phyloP scores from a whole-genome alignment of 176 grass and related monocot genomes.

The Cenchrus purpureus region DNA sequence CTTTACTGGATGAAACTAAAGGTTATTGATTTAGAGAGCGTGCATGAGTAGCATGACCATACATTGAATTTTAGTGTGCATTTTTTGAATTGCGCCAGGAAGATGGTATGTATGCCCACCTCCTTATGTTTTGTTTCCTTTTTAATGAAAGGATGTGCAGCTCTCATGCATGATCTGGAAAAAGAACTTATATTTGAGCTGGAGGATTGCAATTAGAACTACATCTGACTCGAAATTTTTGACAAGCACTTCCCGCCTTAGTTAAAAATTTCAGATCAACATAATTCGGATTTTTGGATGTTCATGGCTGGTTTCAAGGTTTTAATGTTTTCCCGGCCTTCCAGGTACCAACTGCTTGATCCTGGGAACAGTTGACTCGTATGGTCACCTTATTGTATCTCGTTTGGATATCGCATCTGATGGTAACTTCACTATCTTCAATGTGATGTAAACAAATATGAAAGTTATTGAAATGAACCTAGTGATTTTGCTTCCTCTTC shows the following conservation, averaged over 20 bases:
- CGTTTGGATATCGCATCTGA: conserved; percentile 57
- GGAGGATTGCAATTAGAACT: not conserved
- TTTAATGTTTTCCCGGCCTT: conserved; percentile 28
- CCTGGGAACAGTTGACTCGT: conserved; percentile 83
- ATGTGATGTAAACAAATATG: not conserved
- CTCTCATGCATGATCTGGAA: too few relatives aligned
- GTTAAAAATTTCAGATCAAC: not conserved
- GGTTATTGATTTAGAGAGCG: not conserved
- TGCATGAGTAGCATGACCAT: not conserved
- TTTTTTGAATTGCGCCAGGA: too few relatives aligned
- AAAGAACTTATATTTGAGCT: not conserved
- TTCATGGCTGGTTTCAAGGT: not conserved
- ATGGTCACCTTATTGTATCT: conserved; percentile 90
- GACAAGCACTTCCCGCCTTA: not conserved
- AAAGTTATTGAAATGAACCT: not conserved
- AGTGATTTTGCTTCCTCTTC: not conserved
- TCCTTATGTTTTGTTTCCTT: too few relatives aligned
- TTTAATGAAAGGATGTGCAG: too few relatives aligned
- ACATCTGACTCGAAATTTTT: not conserved
- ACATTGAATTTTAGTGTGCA: not conserved
- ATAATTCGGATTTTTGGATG: not conserved
- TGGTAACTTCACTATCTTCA: conserved; percentile 64
- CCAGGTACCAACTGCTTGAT: conserved; percentile 82
- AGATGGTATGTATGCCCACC: too few relatives aligned
- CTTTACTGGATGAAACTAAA: conserved; percentile 18